Evolutionary conservation across 257 asterid genomes (phyloP).

Genomic region (Echium plantagineum): DNA sequence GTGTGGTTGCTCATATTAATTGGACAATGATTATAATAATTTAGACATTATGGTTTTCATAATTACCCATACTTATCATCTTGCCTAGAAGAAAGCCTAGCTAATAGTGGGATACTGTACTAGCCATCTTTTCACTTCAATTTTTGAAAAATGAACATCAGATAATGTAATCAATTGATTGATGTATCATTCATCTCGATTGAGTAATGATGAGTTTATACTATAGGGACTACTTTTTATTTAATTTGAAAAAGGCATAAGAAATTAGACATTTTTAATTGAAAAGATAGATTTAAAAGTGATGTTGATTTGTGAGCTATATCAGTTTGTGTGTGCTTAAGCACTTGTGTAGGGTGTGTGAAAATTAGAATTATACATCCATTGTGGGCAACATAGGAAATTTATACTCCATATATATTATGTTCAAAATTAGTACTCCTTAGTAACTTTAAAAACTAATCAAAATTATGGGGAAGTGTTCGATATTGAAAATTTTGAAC

Average conservation of each 20-base stretch:
- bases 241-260: too few species aligned
- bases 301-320: too few species aligned
- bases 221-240: not conserved
- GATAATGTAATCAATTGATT: not conserved
- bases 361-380: too few species aligned
- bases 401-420: too few species aligned
- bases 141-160: conserved; percentile 1
- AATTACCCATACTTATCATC: conserved; percentile 15
- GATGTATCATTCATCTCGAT: not conserved
- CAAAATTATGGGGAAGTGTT: too few species aligned
- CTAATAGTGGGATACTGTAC: conserved; percentile 1
- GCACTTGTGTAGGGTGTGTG: too few species aligned
- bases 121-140: not conserved
- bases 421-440: too few species aligned
- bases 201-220: too few species aligned
- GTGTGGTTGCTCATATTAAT: conserved; percentile 14
- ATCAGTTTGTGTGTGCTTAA: too few species aligned
- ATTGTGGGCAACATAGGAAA: too few species aligned
- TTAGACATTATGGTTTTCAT: conserved; percentile 16
- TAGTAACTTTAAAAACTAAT: too few species aligned
- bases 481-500: too few species aligned
- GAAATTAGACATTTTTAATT: not conserved
- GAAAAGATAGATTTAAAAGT: not conserved
- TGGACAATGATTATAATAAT: conserved; percentile 10
- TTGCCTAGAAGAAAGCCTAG: not conserved